Evolutionary conservation across 257 asterid species (phyloP).

Genomic region (Striga asiatica): DNA sequence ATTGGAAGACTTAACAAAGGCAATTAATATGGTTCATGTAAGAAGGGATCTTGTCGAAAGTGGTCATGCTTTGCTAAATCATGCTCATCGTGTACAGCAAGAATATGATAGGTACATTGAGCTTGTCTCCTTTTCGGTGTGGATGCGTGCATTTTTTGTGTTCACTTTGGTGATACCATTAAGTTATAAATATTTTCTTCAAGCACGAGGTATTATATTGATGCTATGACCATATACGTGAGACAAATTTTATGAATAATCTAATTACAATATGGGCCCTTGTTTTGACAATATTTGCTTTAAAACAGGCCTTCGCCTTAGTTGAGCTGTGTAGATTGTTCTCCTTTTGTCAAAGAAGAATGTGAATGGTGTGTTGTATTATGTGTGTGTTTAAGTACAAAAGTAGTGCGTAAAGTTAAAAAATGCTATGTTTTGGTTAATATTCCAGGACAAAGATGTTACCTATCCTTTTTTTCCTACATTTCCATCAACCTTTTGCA

Average conservation of each 20-base stretch:
- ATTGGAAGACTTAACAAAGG: slow-evolving; percentile 86
- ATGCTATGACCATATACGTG: not conserved
- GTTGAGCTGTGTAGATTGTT: not conserved
- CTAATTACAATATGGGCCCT: not conserved
- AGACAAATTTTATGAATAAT: not conserved
- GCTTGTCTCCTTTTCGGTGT: slow-evolving; percentile 7
- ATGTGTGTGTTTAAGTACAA: not conserved
- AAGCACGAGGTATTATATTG: not conserved
- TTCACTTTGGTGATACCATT: no score
- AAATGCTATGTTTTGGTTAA: not conserved
- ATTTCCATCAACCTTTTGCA: slow-evolving; percentile 25
- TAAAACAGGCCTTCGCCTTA: not conserved
- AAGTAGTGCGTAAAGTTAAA: not conserved
- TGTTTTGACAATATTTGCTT: not conserved
- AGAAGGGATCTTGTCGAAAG: slow-evolving; percentile 89
- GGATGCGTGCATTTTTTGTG: not conserved
- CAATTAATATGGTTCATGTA: slow-evolving; percentile 81
- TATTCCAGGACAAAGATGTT: not conserved
- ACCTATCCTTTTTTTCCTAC: not conserved
- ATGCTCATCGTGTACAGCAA: slow-evolving; percentile 85
- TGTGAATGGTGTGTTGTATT: not conserved
- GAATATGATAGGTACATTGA: slow-evolving; percentile 75
- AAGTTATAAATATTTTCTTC: slow-evolving; percentile 4
- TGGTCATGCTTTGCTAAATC: slow-evolving; percentile 80
- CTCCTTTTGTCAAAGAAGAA: not conserved